A percentile compares a stretch with the other conserved stretches of the same genome.
Conservation (phyloP, 2,329 filamentous ascomycete species). For the Hypoxylon rubiginosum region DNA sequence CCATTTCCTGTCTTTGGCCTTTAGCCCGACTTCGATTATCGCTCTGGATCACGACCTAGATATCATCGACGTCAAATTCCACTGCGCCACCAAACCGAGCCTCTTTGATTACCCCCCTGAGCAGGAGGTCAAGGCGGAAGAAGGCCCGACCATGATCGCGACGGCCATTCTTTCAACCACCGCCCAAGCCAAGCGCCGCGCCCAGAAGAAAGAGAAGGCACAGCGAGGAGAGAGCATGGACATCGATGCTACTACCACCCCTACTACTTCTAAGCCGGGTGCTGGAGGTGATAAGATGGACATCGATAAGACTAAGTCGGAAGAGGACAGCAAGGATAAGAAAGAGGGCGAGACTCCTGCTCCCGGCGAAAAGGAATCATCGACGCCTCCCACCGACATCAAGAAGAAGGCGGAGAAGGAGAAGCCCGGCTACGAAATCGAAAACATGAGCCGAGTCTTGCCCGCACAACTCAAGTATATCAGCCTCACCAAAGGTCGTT, state of each 20-base stretch:
- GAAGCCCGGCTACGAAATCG: constrained; percentile 94
- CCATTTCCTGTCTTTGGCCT: constrained; percentile 95
- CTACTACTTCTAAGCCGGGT: constrained; percentile 71
- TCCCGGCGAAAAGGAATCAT: constrained; percentile 69
- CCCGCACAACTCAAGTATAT: constrained; percentile 96
- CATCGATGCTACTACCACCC: constrained; percentile 82
- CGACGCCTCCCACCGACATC: constrained; percentile 64
- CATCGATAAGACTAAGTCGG: constrained; percentile 70
- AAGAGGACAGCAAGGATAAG: constrained; percentile 71
- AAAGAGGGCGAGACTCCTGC: constrained; percentile 66
- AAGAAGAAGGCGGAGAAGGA: constrained; percentile 97
- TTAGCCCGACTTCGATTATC: constrained; percentile 97
- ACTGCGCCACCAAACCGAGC: constrained; percentile 93
- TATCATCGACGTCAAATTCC: constrained; percentile 93
- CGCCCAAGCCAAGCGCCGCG: constrained; percentile 94
- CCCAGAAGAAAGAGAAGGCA: constrained; percentile 92
- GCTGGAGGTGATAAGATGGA: constrained; percentile 89
- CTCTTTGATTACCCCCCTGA: constrained; percentile 98
- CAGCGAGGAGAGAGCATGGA: constrained; percentile 96
- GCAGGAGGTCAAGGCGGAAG: constrained; percentile 93
- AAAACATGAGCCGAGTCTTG: constrained; percentile 96
- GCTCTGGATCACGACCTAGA: constrained; percentile 94
- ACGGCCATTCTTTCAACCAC: constrained; percentile 97
- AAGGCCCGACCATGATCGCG: constrained; percentile 92
- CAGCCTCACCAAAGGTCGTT: constrained; percentile 89